Evolutionary conservation across 495 filamentous ascomycete genomes (phyloP).

Genomic region (Friedmanniomyces simplex): DNA sequence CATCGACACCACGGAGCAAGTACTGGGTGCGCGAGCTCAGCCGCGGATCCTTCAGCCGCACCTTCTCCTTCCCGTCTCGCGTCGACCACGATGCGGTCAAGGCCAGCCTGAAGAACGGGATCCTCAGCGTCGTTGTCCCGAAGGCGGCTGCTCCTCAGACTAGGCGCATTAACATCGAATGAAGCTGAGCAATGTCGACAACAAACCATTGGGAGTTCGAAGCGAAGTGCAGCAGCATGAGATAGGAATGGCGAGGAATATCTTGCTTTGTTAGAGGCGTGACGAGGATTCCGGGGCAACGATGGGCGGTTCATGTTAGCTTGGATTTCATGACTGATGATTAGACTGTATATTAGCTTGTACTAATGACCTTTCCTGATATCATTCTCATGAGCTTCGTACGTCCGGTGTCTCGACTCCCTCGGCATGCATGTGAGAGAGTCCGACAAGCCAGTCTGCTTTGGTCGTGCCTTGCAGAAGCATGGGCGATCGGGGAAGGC

Average conservation of each 20-base stretch:
- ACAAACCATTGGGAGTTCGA: background rate
- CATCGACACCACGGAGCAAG: slow-evolving; percentile 28
- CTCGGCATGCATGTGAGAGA: no score
- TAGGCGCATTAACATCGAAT: slow-evolving; percentile 50
- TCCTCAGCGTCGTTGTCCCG: slow-evolving; percentile 62
- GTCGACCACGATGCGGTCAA: slow-evolving; percentile 70
- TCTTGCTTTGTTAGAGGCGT: no score
- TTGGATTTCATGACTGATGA: background rate
- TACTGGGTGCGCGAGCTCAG: slow-evolving; percentile 78
- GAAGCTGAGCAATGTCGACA: slow-evolving; percentile 1
- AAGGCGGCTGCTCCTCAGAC: slow-evolving; percentile 51
- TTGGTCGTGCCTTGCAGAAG: no score
- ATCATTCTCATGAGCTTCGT: no score
- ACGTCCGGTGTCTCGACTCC: no score
- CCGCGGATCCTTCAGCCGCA: slow-evolving; percentile 67
- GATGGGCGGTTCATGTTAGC: no score
- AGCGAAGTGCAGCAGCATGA: background rate
- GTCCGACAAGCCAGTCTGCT: no score
- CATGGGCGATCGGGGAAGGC: no score
- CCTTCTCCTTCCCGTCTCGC: slow-evolving; percentile 63
- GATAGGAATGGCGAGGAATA: no score
- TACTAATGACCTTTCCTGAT: no score
- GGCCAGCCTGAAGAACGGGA: slow-evolving; percentile 65
- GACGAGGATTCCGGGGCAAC: no score
- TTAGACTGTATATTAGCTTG: slow-evolving; percentile 2